Percentiles rank a stretch among this genome's conserved stretches.
These are phyloP conservation scores for Dendrobium chrysotoxum DNA, from an alignment of 106 monocot species.

Conservation along the genomic window DNA sequence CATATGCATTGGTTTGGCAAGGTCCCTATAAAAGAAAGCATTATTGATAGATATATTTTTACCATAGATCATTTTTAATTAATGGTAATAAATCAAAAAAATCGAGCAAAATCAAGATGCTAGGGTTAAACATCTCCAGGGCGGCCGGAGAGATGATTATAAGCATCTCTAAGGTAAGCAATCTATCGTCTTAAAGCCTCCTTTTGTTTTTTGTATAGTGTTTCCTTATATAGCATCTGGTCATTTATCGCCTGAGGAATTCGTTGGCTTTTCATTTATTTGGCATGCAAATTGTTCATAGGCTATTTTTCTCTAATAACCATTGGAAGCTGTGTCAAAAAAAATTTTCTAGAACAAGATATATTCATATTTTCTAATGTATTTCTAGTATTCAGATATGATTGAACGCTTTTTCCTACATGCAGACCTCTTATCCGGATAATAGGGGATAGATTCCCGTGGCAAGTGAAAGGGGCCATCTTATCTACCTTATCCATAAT, in stretches of 20 bases:
- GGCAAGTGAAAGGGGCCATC: constrained; percentile 96
- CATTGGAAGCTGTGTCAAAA: neutral
- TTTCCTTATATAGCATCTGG: neutral
- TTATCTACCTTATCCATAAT: constrained; percentile 89
- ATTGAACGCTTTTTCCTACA: neutral
- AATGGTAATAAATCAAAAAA: no score
- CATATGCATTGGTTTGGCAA: no score
- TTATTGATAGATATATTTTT: no score
- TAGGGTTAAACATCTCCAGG: no score
- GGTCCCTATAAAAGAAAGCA: no score
- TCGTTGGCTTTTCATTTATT: neutral
- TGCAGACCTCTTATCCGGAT: constrained; percentile 90
- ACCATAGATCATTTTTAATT: no score
- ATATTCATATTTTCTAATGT: neutral
- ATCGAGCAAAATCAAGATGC: no score
- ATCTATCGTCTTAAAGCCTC: no score
- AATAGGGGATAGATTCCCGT: constrained; percentile 92
- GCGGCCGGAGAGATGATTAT: no score
- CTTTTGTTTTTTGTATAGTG: no score
- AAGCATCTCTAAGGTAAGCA: no score
- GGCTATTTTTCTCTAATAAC: neutral
- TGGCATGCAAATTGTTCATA: neutral
- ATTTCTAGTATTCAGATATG: neutral
- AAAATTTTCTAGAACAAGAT: neutral
- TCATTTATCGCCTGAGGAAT: neutral